These are phyloP conservation scores for Candida mattraensis DNA, from an alignment of 805 yeast species.

Conservation along the genomic window DNA sequence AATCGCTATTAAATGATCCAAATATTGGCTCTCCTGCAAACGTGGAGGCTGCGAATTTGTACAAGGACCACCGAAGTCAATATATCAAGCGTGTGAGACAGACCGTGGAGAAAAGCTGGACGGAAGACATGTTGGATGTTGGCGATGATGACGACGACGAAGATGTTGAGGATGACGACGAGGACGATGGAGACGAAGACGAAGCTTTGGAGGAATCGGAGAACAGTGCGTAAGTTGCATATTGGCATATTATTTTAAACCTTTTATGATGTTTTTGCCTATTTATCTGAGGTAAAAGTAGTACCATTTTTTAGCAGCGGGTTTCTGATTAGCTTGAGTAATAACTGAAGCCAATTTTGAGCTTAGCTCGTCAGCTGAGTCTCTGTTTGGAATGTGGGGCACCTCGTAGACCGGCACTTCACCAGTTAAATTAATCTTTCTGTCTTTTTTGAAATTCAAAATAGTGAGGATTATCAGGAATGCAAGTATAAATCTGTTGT, in stretches of 20 bases:
- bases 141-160: conserved; percentile 47
- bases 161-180: conserved; percentile 23
- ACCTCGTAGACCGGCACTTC: conserved; percentile 33
- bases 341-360: conserved; percentile 10
- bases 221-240: background rate
- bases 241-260: conserved; percentile 1
- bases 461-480: conserved; percentile 46
- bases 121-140: conserved; percentile 67
- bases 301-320: conserved; percentile 44
- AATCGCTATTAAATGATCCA: conserved; percentile 90
- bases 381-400: conserved; percentile 20
- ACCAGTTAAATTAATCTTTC: conserved; percentile 31
- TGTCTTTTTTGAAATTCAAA: conserved; percentile 57
- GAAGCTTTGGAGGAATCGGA: background rate
- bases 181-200: conserved; percentile 20
- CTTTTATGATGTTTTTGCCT: no score
- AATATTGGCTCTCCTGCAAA: conserved; percentile 96
- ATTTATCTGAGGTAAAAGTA: conserved; percentile 46
- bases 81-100: conserved; percentile 89
- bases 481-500: conserved; percentile 54
- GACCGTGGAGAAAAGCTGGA: conserved; percentile 94
- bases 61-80: conserved; percentile 92
- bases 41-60: conserved; percentile 94
- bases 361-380: conserved; percentile 17
- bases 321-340: conserved; percentile 1